phyloP scores from a whole-genome alignment of 148 eudicot species.

The Silene latifolia region DNA sequence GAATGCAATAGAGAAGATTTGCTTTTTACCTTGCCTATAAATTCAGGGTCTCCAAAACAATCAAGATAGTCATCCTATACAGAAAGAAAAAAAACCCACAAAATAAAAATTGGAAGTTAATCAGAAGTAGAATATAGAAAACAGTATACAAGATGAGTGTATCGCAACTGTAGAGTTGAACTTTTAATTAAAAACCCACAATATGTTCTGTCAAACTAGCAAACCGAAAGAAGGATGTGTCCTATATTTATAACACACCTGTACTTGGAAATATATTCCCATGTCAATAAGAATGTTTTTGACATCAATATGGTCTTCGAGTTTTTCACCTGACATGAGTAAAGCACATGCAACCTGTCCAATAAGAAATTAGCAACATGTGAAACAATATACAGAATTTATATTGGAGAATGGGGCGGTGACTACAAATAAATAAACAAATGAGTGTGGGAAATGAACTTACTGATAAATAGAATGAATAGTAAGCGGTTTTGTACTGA shows the following conservation, averaged over 20 bases:
- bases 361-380: background rate
- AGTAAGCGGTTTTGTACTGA: conserved; percentile 91
- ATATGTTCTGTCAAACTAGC: background rate
- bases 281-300: conserved; percentile 52
- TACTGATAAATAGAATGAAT: conserved; percentile 91
- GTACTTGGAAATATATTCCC: conserved; percentile 75
- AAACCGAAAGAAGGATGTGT: background rate
- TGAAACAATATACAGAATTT: conserved; percentile 11
- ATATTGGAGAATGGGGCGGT: too few relatives aligned
- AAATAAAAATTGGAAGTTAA: conserved; percentile 1
- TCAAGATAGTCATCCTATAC: conserved; percentile 77
- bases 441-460: conserved; percentile 30
- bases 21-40: conserved; percentile 63
- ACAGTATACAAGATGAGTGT: background rate
- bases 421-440: too few relatives aligned
- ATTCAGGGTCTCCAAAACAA: conserved; percentile 61
- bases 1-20: background rate
- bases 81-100: background rate
- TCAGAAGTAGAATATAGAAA: background rate
- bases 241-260: conserved; percentile 39
- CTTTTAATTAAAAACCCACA: background rate
- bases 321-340: conserved; percentile 65
- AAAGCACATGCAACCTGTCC: conserved; percentile 82
- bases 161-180: background rate
- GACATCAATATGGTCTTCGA: conserved; percentile 65